Conservation (phyloP, 495 filamentous ascomycete species). For the Neurospora tetrasperma region DNA sequence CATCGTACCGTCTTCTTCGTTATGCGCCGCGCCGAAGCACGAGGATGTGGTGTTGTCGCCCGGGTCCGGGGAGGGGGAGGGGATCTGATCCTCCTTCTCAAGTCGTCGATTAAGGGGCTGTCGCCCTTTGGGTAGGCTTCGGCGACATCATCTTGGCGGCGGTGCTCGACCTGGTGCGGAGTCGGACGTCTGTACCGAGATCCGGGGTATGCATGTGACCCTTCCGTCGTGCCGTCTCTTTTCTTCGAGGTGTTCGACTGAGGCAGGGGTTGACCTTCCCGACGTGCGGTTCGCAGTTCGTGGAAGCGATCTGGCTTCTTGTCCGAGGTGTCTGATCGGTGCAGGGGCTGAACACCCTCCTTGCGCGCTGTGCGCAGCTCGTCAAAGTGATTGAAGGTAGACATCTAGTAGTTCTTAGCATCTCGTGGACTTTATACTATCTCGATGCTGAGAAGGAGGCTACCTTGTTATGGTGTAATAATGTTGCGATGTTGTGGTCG, state of each 20-base stretch:
- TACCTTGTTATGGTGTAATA: not conserved
- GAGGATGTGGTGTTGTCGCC: not conserved
- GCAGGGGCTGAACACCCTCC: not conserved
- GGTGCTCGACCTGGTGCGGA: not conserved
- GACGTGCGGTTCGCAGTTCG: not conserved
- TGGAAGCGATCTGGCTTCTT: not conserved
- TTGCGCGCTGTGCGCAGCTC: not conserved
- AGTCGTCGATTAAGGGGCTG: not conserved
- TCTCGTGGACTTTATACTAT: not conserved
- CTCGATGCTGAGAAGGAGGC: not conserved
- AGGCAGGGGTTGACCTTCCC: not conserved
- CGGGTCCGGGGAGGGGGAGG: not conserved
- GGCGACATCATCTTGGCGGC: too few relatives aligned
- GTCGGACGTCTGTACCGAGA: not conserved
- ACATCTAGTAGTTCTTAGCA: not conserved
- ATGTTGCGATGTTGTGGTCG: not conserved
- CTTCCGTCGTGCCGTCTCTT: not conserved
- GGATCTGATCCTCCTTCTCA: not conserved
- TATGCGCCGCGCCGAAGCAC: accelerated
- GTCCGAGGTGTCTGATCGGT: too few relatives aligned
- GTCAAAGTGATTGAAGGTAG: not conserved
- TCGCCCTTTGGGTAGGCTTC: not conserved
- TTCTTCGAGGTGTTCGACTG: not conserved
- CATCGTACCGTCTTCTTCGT: not conserved
- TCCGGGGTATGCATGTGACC: not conserved